Base-by-base conservation (phyloP, 1,139 yeast species). In the Taphrina pruni region DNA sequence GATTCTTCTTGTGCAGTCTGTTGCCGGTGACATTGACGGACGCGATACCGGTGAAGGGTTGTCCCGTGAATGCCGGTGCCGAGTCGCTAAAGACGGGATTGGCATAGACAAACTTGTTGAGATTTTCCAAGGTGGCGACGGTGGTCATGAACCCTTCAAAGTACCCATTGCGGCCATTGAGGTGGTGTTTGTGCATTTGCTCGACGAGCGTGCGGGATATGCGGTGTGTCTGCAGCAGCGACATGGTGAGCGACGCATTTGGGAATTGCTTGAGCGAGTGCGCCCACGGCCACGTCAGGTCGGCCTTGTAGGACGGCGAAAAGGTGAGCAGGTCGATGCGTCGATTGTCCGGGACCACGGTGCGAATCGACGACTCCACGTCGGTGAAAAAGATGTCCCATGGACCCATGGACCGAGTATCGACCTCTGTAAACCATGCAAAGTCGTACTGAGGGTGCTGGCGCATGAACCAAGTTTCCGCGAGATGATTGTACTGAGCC, bases 401-500 rank as follows among this genome's bases (percentile, higher is more conserved):
- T 7, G 50, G 60, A 20, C 50, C 46, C 35, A 41, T 56, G 6
- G 50, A 41, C 36, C 60, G 38, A 9, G 36, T 17, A 5, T 56
- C 60, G 50, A 21, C 12, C 36, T 56, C 60, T 35, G 20, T 17
- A 20, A 56, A 56, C 60, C 60, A 56, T 1, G 60, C 46, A 41
- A 41, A 39, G 46, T 41, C 50, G 60, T 56, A 56, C 36, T 38
- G 50, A 11, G 48, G 41, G 41, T 56, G 21, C 17, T 17, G 11
- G 26, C 50, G 26, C 60, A 56, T 56, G 50, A 56, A 56, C 35
- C 6, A 56, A 4, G 50, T 56, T 17, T 56, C 60, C 38, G 60
- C 60, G 36, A 56, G 35, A 35, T 56, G 60, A 11, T 56, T 56
- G 60, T 39, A 56, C 50, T 56, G 60, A 1, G 60, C 50, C 60